Evolutionary conservation across 2,329 filamentous ascomycete genomes (phyloP), one percentile per base, ranked within the genome.

Genomic region (Cryphonectria radicalis): DNA sequence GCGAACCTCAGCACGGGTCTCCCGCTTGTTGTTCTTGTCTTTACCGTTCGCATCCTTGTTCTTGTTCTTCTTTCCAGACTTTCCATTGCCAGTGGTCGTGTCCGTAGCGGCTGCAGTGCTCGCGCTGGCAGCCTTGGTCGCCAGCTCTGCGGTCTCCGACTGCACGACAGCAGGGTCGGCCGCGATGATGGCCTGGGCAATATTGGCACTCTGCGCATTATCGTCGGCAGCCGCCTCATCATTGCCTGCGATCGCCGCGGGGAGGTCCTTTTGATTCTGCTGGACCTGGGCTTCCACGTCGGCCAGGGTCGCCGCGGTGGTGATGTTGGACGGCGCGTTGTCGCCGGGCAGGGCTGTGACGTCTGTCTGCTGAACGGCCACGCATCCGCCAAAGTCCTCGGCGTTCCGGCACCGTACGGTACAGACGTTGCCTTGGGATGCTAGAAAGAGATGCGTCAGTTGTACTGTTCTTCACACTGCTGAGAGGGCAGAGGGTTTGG

Each of bases 361-460:
- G 71, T 88, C 86, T 19, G 81, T 80, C 75, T 89, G 87, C 77
- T 87, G 83, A 28, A 88, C 81, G 0, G 85, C 79, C 76, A 88
- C 84, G 76, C 86, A 88, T 60, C 86, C 86, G 37, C 86, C 86
- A 17, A 85, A 85, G 7, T 83, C 76, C 1, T 85, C 83, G 69
- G 83, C 84, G 79, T 88, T 88, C 19, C 84, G 81, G 80, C 86
- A 88, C 60, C 87, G 83, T 32, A 88, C 80, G 1, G 86, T 88
- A 80, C 86, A 88, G 40, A 88, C 77, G 64, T 88, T 85, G 62
- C 88, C 88, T 2, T 86, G 86, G 0, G 87, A 87, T 11, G 81
- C 84, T 85, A 63, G 4, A 50, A 3, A 37, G 14, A 4, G 22
- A 50, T 50, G 46, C 32, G 55, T 59, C 28, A 59, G 17, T 1